Evolutionary conservation across 2,329 filamentous ascomycete species (phyloP), one percentile per base, ranked within the genome.

Genomic region (Microcyclospora tardicrescens): DNA sequence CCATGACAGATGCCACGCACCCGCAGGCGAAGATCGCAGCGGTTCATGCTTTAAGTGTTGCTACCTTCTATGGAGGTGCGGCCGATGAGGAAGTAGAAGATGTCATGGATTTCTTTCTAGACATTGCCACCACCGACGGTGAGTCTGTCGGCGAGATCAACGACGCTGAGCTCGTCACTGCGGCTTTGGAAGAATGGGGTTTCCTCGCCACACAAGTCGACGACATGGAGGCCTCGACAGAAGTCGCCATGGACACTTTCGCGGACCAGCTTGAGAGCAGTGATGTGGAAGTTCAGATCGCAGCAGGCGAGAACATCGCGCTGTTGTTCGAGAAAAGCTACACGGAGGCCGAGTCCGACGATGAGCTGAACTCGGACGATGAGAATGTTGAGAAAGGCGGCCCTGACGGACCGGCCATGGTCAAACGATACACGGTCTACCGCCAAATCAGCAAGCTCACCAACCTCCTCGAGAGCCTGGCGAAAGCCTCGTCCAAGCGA

Each of bases 261-360:
- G 77, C 84, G 32, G 85, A 93, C 35, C 86, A 93, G 60, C 78
- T 94, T 13, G 78, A 87, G 43, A 85, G 81, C 56, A 69, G 69
- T 27, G 78, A 85, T 42, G 66, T 77, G 1, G 66, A 72, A 8
- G 82, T 93, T 1, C 84, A 91, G 53, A 76, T 84, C 34, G 76
- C 80, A 3, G 81, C 84, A 0, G 84, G 81, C 3, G 75, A 81
- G 53, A 84, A 84, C 57, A 86, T 93, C 42, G 85, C 85, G 1
- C 67, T 93, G 9, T 67, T 93, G 10, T 89, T 84, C 52, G 86
- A 94, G 59, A 81, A 81, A 44, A 74, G 71, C 42, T 77, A 72
- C 56, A 73, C 71, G 0, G 67, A 69, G 28, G 62, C 66, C 35
- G 73, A 75, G 50, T 71, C 73, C 10, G 72, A 73, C 42, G 73